Evolutionary conservation across 441 rosid species (phyloP), one percentile per base, ranked within the genome.

Genomic region (Croton laevigatus): DNA sequence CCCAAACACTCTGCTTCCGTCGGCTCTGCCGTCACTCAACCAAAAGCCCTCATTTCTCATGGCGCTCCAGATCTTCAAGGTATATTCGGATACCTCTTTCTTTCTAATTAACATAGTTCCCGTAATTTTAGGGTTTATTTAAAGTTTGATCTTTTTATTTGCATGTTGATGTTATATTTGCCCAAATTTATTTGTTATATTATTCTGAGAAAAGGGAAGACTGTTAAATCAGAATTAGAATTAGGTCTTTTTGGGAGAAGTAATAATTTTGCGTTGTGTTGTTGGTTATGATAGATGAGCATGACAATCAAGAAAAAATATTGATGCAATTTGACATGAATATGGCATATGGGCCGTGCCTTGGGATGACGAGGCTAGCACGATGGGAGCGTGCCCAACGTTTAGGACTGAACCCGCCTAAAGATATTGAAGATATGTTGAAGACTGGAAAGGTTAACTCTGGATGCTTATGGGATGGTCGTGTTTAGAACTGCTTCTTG

Each of bases 301-400:
- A 73, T 52, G 81, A 66, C 37, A 68, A 75, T 53, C 32, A 53
- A 14, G 91, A 86, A 65, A 81, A 76, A 48, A 73, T 79, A 23
- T 73, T 88, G 46, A 86, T 84, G 79, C 86, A 88, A 48, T 88
- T 90, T 77, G 91, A 88, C 78, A 79, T 90, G 89, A 80, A 88
- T 85, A 86, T 84, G 77, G 80, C 84, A 0, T 86, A 79, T 5
- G 93, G 96, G 45, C 96, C 93, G 1, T 90, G 96, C 60, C 57
- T 86, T 46, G 93, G 91, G 62, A 82, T 88, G 85, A 77, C 80
- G 37, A 77, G 93, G 72, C 58, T 81, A 51, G 87, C 65, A 34
- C 82, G 91, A 1, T 85, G 86, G 89, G 89, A 86, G 68, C 89
- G 90, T 16, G 93, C 91, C 16, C 37, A 73, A 53, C 83, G 85